Evolutionary conservation across 495 filamentous ascomycete genomes (phyloP).

Genomic region (Podospora pseudopauciseta): DNA sequence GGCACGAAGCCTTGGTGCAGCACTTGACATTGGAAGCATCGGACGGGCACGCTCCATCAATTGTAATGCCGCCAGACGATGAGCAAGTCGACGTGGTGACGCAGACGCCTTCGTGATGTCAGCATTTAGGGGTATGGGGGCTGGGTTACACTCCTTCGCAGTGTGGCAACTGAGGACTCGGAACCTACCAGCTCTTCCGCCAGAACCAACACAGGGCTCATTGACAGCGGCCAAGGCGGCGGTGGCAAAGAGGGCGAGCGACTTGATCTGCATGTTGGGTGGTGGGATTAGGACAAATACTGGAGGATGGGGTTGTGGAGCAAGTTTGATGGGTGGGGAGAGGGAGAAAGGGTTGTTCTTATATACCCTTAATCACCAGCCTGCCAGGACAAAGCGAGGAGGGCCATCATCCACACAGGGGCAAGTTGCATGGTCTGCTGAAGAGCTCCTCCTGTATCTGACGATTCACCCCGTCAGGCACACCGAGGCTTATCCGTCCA

Average conservation of each 20-base stretch:
- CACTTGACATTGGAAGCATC: conserved; percentile 38
- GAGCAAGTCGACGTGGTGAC: conserved; percentile 31
- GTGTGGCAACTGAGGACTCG: not conserved
- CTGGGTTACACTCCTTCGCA: not conserved
- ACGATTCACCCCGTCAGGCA: not conserved
- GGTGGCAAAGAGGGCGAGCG: conserved; percentile 23
- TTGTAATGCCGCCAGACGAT: conserved; percentile 31
- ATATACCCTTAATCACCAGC: not conserved
- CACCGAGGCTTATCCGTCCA: not conserved
- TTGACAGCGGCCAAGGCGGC: conserved; percentile 33
- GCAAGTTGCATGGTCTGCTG: not conserved
- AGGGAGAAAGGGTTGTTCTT: not conserved
- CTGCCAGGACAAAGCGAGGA: not conserved
- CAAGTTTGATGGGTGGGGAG: not conserved
- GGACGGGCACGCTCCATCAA: conserved; percentile 34
- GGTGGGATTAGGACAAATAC: not conserved
- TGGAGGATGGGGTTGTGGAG: not conserved
- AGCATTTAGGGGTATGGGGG: not conserved
- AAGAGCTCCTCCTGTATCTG: not conserved
- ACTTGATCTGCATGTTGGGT: conserved; percentile 9
- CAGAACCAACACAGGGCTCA: conserved; percentile 37
- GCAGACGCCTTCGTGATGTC: conserved; percentile 32
- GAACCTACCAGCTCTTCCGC: conserved; percentile 21
- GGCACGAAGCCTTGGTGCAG: conserved; percentile 41
- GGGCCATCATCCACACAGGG: not conserved